Evolutionary conservation across 2,329 filamentous ascomycete species (phyloP).

Genomic region (Penicillium corylophilum): DNA sequence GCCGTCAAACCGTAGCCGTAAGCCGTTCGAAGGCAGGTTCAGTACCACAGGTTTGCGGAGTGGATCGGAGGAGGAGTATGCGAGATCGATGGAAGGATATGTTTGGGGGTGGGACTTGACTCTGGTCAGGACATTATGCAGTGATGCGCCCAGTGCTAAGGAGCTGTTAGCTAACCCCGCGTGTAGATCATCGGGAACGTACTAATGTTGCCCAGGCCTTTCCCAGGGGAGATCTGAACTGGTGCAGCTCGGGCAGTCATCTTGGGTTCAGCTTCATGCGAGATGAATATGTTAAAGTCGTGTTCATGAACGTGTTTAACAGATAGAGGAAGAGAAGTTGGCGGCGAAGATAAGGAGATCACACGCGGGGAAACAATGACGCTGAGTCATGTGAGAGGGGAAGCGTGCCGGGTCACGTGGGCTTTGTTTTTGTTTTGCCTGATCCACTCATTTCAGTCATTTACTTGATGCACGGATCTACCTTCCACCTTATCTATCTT

Average conservation of each 20-base stretch:
- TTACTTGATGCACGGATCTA: constrained; percentile 4
- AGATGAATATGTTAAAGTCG: background rate
- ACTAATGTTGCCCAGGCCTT: constrained; percentile 64
- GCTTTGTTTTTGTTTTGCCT: constrained; percentile 26
- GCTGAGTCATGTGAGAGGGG: constrained; percentile 23
- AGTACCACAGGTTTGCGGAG: constrained; percentile 73
- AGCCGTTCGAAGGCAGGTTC: constrained; percentile 76
- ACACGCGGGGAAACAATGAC: constrained; percentile 11
- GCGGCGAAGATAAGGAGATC: constrained; percentile 7
- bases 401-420: constrained; percentile 21
- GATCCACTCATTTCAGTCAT: constrained; percentile 3
- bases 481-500: background rate
- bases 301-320: constrained; percentile 15
- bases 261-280: constrained; percentile 8
- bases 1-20: constrained; percentile 90
- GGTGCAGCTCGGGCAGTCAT: constrained; percentile 39
- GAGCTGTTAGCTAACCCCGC: constrained; percentile 23
- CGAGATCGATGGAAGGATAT: constrained; percentile 79
- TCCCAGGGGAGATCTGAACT: constrained; percentile 66
- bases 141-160: constrained; percentile 80
- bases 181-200: constrained; percentile 26
- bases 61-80: constrained; percentile 74
- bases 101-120: constrained; percentile 82
- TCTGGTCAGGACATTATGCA: constrained; percentile 84
- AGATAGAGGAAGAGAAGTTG: constrained; percentile 2